Evolutionary conservation across 129 eudicot species (phyloP).

Genomic region (Gnaphalium uliginosum): DNA sequence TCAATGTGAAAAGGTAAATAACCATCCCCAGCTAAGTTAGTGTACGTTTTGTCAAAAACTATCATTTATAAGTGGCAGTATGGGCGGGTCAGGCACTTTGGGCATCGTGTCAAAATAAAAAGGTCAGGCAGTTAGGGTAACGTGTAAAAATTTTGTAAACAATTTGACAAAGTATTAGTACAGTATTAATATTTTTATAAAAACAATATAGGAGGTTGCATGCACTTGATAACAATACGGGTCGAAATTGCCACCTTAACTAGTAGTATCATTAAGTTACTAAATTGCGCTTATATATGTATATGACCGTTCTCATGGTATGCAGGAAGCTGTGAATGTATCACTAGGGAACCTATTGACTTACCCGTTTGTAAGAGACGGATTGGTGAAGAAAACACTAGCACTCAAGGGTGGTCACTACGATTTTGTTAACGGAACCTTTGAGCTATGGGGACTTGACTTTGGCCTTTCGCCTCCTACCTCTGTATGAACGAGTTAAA

Average conservation of each 20-base stretch:
- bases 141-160: not conserved
- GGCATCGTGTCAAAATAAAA: not conserved
- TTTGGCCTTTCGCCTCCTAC: constrained; percentile 75
- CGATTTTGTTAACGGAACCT: constrained; percentile 86
- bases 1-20: constrained; percentile 70
- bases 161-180: not conserved
- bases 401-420: constrained; percentile 92
- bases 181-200: too few relatives aligned
- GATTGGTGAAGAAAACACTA: constrained; percentile 79
- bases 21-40: not conserved
- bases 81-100: not conserved
- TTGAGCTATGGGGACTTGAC: constrained; percentile 95
- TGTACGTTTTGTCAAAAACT: not conserved
- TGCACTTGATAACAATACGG: not conserved
- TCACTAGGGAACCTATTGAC: constrained; percentile 78
- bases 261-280: not conserved
- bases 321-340: constrained; percentile 90
- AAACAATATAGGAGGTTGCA: not conserved
- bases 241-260: not conserved
- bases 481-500: constrained; percentile 79
- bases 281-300: not conserved
- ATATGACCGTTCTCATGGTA: not conserved
- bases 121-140: not conserved
- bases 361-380: constrained; percentile 90
- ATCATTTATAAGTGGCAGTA: not conserved